A percentile compares a stretch with the other conserved stretches of the same genome.
phyloP scores from a whole-genome alignment of 148 eudicot species.

The Euryodendron excelsum region DNA sequence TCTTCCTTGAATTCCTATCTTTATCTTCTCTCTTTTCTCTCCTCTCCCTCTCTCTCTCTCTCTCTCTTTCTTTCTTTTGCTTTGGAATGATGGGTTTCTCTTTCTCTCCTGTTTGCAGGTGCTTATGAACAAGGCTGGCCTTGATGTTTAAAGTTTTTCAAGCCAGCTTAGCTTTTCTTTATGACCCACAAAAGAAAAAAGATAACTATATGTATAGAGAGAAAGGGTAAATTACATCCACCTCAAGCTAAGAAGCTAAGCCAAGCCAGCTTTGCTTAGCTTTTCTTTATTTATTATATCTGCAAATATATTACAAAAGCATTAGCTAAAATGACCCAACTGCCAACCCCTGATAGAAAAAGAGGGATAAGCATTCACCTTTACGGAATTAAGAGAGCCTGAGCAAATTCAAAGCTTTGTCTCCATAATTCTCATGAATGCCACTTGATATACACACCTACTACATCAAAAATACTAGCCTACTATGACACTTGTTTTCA shows the following conservation, averaged over 20 bases:
- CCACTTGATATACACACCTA: too few species aligned
- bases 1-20: background rate
- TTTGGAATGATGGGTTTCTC: slow-evolving; percentile 5
- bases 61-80: slow-evolving; percentile 9
- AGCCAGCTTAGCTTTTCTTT: background rate
- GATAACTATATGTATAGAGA: background rate
- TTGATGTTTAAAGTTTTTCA: slow-evolving; percentile 10
- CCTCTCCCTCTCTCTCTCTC: background rate
- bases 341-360: slow-evolving; percentile 7
- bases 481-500: too few species aligned
- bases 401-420: background rate
- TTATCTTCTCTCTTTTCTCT: slow-evolving; percentile 14
- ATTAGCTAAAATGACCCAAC: slow-evolving; percentile 13
- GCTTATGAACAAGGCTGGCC: slow-evolving; percentile 18
- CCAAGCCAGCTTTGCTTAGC: too few species aligned
- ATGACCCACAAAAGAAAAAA: background rate
- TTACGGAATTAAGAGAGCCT: background rate
- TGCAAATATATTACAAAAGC: background rate
- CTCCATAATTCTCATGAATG: too few species aligned
- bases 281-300: too few species aligned
- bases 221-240: too few species aligned
- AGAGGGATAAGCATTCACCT: background rate
- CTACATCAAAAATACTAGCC: too few species aligned
- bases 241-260: too few species aligned
- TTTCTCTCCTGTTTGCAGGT: slow-evolving; percentile 18